Base-by-base conservation (phyloP, 176 grass and related monocot genomes). In the Thalia dealbata region DNA sequence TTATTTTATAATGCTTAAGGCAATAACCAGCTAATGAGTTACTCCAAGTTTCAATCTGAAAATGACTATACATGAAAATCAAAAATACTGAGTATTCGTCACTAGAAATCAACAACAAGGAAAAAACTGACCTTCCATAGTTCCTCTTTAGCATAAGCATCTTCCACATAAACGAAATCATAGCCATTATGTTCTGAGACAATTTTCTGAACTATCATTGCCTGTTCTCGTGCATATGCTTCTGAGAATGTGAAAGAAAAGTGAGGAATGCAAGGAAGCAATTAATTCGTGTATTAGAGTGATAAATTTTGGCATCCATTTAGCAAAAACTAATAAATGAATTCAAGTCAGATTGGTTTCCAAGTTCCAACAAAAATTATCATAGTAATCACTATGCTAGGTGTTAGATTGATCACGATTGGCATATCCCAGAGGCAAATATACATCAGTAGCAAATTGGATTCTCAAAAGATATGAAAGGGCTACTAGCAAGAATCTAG, bases 191-290 rank as follows among this genome's bases (percentile, higher is more conserved):
- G 95, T 77, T 99, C 83, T 28, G 56, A 67, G 16, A 87, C 95
- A 75, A 99, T 92, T 69, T 93, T 99, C 80, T 99, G 95, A 81
- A 99, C 95, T 69, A 93, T 78, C 22, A 92, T 67, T 5, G 90
- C 88, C 69, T 97, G 95, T 81, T 97, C 95, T 67, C 80, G 80
- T 72, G 95, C 89, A 86, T 97, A 97, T 75, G 95, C 87, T 78
- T 97, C 95, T 97, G 81, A 43, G 67, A 64, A 86, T 88, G 65
- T 25, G 25, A n/a, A 79, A 76, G 25, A n/a, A 79, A 76, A 76
- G 7, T 10, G 23, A 14, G 21, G 70, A 61, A 48, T 7, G 76
- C 50, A 74, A 58, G 45, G 66, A 69, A 16, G 25, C 60, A 18
- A 45, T 25, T 69, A 75, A 35, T 38, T 19, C 71, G 27, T 14